Base-by-base conservation (phyloP, 2,329 filamentous ascomycete species). In the Paracoccidioides lutzii region DNA sequence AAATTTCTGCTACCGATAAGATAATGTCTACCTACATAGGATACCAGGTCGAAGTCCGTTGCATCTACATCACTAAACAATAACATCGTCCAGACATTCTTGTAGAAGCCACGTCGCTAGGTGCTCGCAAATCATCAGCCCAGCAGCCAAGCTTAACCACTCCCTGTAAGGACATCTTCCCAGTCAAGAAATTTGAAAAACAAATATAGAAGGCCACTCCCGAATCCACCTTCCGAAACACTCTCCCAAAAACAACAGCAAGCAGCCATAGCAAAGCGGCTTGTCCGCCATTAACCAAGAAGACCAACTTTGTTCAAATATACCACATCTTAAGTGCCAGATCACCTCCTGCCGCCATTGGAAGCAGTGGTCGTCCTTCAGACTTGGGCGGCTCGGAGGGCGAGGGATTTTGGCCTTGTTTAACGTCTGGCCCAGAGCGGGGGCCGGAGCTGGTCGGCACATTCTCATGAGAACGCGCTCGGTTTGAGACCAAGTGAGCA, bases 401-500 rank as follows among this genome's bases (percentile, higher is more conserved):
- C 59, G 65, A 14, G 57, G 65, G 56, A 61, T 64, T 30, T 41
- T 40, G 37, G 60, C 63, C 61, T 55, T 67, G 61, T 55, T 69
- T 72, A 56, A 68, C 66, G 15, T 67, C 65, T 2, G 67, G 63
- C 4, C 73, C 72, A 52, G 67, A 70, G 57, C 70, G 71, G 38
- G 71, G 71, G 15, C 72, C 71, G n/a, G 64, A 65, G 44, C 65
- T 67, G 9, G 69, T 65, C 14, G 69, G 62, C 8, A 73, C 65
- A 59, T 78, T 75, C 64, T 91, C 84, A 61, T 98, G 93, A 3
- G 83, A 76, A 54, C 83, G 83, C 22, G 88, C 89, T 52, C 93
- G 87, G 57, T 83, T 82, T 7, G 89, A 85, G 38, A 90, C 90
- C 60, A 98, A 73, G 71, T 98, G 93, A 0, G 94, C 90, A 63